Conservation (phyloP, 2,329 filamentous ascomycete species). For the Plenodomus lindquistii region DNA sequence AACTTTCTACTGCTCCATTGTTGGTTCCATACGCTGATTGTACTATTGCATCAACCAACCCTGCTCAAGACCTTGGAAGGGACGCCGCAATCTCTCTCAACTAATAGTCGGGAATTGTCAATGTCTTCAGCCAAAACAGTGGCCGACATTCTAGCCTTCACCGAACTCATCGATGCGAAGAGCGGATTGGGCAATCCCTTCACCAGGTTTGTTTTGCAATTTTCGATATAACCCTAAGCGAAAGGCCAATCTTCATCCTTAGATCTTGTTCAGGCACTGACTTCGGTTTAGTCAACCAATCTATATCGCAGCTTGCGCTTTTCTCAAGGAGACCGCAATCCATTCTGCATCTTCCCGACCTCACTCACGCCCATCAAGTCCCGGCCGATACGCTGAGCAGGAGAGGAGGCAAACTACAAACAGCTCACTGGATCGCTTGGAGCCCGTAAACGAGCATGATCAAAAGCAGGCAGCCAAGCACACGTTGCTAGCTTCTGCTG, state of each 20-base stretch:
- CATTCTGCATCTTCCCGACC: conserved; percentile 67
- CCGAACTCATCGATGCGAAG: conserved; percentile 81
- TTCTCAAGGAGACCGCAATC: conserved; percentile 78
- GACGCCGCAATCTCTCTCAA: conserved; percentile 70
- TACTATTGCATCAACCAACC: conserved; percentile 82
- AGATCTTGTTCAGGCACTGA: conserved; percentile 41
- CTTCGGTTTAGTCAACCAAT: conserved; percentile 68
- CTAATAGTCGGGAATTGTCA: conserved; percentile 77
- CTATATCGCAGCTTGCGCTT: conserved; percentile 88
- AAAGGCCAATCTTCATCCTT: conserved; percentile 11
- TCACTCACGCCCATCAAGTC: conserved; percentile 60
- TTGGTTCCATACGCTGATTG: conserved; percentile 87
- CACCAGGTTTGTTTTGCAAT: conserved; percentile 53
- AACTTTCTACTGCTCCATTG: conserved; percentile 86
- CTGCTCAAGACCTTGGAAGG: conserved; percentile 76
- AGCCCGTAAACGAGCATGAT: conserved; percentile 26
- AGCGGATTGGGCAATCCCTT: conserved; percentile 88
- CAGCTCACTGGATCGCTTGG: conserved; percentile 6
- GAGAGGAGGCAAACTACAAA: conserved; percentile 1
- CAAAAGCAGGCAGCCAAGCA: conserved; percentile 64
- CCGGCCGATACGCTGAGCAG: conserved; percentile 6
- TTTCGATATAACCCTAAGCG: neutral
- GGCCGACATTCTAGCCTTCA: conserved; percentile 84
- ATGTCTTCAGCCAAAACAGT: conserved; percentile 93
- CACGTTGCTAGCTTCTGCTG: conserved; percentile 75